These are phyloP conservation scores for Amphibolis antarctica DNA, from an alignment of 106 monocot species.

Conservation along the genomic window DNA sequence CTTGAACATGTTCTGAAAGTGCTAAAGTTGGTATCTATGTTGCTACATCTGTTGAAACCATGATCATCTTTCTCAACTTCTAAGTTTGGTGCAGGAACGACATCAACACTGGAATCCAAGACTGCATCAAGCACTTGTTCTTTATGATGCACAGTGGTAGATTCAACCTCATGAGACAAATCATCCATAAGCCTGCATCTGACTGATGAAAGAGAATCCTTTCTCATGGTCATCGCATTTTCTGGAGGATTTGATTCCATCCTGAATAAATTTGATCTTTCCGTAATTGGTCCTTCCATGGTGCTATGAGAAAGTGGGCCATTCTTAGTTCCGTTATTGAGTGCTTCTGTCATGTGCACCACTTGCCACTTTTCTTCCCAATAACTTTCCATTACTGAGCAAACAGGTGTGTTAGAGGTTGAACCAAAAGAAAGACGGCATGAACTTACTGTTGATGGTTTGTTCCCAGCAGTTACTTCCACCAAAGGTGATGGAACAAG, in stretches of 20 bases:
- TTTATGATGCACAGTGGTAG: neutral
- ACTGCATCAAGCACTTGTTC: neutral
- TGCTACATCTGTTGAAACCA: slow-evolving; percentile 7
- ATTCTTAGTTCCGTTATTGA: slow-evolving; percentile 9
- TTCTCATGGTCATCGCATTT: slow-evolving; percentile 3
- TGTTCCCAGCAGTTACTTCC: slow-evolving; percentile 5
- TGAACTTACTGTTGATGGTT: slow-evolving; percentile 3
- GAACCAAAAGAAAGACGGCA: slow-evolving; percentile 9
- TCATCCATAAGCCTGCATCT: slow-evolving; percentile 34
- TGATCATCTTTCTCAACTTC: slow-evolving; percentile 6
- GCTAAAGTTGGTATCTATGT: neutral
- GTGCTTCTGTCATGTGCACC: slow-evolving; percentile 21
- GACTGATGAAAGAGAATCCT: slow-evolving; percentile 18
- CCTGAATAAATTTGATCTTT: slow-evolving; percentile 20
- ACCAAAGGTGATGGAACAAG: neutral
- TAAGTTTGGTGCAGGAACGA: neutral
- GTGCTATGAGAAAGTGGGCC: slow-evolving; percentile 4
- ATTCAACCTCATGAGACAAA: slow-evolving; percentile 9
- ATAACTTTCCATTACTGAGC: slow-evolving; percentile 30
- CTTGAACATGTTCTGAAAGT: slow-evolving; percentile 18
- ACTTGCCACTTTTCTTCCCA: slow-evolving; percentile 69
- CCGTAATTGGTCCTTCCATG: slow-evolving; percentile 2
- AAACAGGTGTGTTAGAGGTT: slow-evolving; percentile 19
- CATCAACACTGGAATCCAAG: neutral
- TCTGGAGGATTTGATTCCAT: slow-evolving; percentile 23